Evolutionary conservation across 2,329 filamentous ascomycete species (phyloP), one percentile per base, ranked within the genome.

Genomic region (Claviceps pusilla): DNA sequence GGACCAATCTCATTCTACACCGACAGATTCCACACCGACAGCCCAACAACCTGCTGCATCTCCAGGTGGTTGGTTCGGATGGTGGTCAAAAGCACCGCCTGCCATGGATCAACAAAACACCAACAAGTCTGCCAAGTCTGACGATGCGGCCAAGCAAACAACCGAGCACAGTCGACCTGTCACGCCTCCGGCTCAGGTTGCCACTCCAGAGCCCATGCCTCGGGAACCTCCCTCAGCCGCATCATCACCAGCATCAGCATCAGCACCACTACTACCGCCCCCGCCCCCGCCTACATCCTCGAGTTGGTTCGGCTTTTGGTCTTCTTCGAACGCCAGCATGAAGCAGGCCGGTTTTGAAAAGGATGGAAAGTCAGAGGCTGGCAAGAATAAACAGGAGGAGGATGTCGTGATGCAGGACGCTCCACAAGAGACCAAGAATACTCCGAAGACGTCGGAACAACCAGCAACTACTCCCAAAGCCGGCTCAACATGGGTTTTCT

Each of bases 401-500:
- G 71, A 77, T 58, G 62, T 76, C 59, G 61, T 70, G 58, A 66
- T 74, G 69, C 55, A 72, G 49, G 72, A 78, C 59, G 70, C 70
- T 2, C 63, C 69, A 4, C 53, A 62, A n/a, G 59, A 65, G 9
- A 57, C 69, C 1, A 64, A 66, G 7, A 54, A 64, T 24, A 24
- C 39, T 10, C 4, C 48, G 2, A 46, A 37, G 16, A 9, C 53
- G 64, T 14, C 62, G 65, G 54, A 65, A 61, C 57, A 68, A 54
- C 57, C 68, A 54, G 62, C 64, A 9, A 61, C 69, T 1, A 62
- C 68, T n/a, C 74, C 74, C 5, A 71, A 76, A 16, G 71, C 74
- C 19, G 79, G 78, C 12, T 85, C 86, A 0, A 86, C 83, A 0
- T 91, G 87, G 87, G 86, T 84, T 0, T 90, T 91, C 59, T 91